Conservation (phyloP, 352 stramenopile genomes). For the Globisporangium recalcitrans region DNA sequence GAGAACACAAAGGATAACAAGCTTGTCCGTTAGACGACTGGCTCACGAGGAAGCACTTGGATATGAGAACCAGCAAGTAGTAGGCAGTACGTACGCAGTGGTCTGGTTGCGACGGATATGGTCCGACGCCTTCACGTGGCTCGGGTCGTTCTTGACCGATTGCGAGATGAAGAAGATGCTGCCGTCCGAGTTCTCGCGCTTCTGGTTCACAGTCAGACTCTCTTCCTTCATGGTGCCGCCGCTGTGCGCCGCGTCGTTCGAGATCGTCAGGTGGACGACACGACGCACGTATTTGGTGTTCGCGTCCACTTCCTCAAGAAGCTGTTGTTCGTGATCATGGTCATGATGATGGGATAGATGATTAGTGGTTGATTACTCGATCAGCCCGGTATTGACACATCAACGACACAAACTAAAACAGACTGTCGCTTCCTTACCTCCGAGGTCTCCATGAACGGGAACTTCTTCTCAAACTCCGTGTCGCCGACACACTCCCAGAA, state of each 20-base stretch:
- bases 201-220: conserved; percentile 66
- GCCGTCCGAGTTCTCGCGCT: conserved; percentile 72
- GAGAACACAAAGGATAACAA: conserved; percentile 1
- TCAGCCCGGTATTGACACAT: not conserved
- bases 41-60: not conserved
- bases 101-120: conserved; percentile 75
- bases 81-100: conserved; percentile 62
- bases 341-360: not conserved
- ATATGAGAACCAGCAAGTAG: not conserved
- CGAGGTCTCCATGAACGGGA: conserved; percentile 71
- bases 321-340: conserved; percentile 9
- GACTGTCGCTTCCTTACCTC: conserved; percentile 26
- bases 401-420: no score
- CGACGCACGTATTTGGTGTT: conserved; percentile 82
- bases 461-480: conserved; percentile 73
- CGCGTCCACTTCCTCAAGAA: conserved; percentile 67
- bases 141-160: conserved; percentile 67
- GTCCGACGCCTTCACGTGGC: conserved; percentile 51
- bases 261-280: conserved; percentile 78
- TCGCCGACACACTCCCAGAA: conserved; percentile 77
- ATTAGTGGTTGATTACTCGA: not conserved
- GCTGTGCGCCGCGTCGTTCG: conserved; percentile 55
- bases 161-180: conserved; percentile 64
- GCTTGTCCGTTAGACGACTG: not conserved
- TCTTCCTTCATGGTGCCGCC: conserved; percentile 83